These are phyloP conservation scores for Gnomoniopsis smithogilvyi DNA, from an alignment of 2,329 filamentous ascomycete genomes.

Conservation along the genomic window DNA sequence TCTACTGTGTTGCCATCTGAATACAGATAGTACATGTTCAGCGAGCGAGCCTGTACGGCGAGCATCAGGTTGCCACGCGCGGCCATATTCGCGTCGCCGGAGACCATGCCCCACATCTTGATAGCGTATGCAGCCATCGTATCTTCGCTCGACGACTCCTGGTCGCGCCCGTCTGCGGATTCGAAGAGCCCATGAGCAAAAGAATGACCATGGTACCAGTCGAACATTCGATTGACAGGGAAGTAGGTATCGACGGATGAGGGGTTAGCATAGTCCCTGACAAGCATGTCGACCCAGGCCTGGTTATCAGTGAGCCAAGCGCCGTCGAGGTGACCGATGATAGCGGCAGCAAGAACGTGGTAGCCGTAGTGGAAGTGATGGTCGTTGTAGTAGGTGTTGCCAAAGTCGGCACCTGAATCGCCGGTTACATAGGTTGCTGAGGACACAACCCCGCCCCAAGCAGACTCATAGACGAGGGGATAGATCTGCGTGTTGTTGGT, in stretches of 20 bases:
- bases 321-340: slow-evolving; percentile 77
- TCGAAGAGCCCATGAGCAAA: slow-evolving; percentile 83
- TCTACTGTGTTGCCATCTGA: slow-evolving; percentile 64
- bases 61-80: slow-evolving; percentile 83
- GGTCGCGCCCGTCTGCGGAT: slow-evolving; percentile 70
- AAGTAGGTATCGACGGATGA: slow-evolving; percentile 68
- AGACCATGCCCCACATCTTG: slow-evolving; percentile 89
- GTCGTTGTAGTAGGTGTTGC: slow-evolving; percentile 82
- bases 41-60: slow-evolving; percentile 67
- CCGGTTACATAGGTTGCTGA: slow-evolving; percentile 68
- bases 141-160: slow-evolving; percentile 90
- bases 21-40: slow-evolving; percentile 83
- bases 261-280: slow-evolving; percentile 81
- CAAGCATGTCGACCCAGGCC: slow-evolving; percentile 77
- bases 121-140: slow-evolving; percentile 81
- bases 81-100: slow-evolving; percentile 75
- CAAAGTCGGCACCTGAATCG: slow-evolving; percentile 75
- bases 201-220: slow-evolving; percentile 93
- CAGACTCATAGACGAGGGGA: slow-evolving; percentile 61
- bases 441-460: slow-evolving; percentile 80
- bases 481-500: slow-evolving; percentile 64
- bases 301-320: slow-evolving; percentile 67
- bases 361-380: slow-evolving; percentile 82
- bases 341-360: slow-evolving; percentile 80
- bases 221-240: slow-evolving; percentile 79